phyloP scores from a whole-genome alignment of 2,329 filamentous ascomycete species.

The Verticillium isaacii region DNA sequence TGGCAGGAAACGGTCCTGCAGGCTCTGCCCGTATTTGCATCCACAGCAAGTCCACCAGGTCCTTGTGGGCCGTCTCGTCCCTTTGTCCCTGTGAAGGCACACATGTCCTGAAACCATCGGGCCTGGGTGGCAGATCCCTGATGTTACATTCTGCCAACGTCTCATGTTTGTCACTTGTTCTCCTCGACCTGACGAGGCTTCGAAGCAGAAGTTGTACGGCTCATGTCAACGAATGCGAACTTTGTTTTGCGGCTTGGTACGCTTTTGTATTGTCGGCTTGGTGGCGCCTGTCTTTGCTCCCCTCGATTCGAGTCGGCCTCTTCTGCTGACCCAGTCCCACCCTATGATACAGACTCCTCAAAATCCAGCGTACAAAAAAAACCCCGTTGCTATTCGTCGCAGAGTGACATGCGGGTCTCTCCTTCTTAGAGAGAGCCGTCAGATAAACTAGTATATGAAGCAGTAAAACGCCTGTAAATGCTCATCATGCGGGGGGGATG shows the following conservation, averaged over 20 bases:
- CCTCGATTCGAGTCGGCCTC: neutral
- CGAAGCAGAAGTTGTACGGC: neutral
- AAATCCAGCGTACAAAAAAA: neutral
- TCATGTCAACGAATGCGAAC: neutral
- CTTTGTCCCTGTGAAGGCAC: neutral
- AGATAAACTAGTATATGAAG: neutral
- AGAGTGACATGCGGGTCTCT: neutral
- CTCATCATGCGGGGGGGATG: neutral
- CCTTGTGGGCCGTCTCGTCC: neutral
- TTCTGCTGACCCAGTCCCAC: neutral
- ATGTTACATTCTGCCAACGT: neutral
- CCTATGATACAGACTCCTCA: neutral
- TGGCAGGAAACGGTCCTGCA: neutral
- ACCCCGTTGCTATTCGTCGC: neutral
- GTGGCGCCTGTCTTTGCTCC: neutral
- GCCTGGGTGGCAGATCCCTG: neutral
- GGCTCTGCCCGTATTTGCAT: neutral
- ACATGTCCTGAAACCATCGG: neutral
- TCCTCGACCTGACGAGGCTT: neutral
- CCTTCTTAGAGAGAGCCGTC: neutral
- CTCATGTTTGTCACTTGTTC: neutral
- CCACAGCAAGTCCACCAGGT: neutral
- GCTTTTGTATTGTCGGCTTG: neutral
- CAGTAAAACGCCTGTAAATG: constrained; percentile 1
- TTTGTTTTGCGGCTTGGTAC: neutral